These are phyloP conservation scores for Quercus suber DNA, from an alignment of 306 rosid genomes.

Conservation along the genomic window DNA sequence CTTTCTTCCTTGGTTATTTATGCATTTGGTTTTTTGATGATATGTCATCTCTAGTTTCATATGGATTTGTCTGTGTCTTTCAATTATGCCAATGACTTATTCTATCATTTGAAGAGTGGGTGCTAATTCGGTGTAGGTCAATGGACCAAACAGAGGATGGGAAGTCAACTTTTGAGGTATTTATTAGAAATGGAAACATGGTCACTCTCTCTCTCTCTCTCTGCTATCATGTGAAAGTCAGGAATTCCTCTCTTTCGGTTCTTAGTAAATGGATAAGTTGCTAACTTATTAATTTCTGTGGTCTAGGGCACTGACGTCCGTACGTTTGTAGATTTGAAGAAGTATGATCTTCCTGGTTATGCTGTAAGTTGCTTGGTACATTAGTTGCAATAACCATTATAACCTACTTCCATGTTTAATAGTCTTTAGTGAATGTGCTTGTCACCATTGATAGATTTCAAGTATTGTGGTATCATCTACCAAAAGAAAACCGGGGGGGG, in stretches of 20 bases:
- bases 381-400: background rate
- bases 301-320: slow-evolving; percentile 19
- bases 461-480: background rate
- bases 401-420: background rate
- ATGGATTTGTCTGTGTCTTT: slow-evolving; percentile 1
- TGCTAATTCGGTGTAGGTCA: slow-evolving; percentile 41
- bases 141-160: slow-evolving; percentile 33
- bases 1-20: slow-evolving; percentile 1
- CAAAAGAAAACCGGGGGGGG: too few species aligned
- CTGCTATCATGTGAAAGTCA: too few species aligned
- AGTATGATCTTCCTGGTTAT: slow-evolving; percentile 62
- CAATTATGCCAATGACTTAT: slow-evolving; percentile 18
- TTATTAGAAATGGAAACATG: background rate
- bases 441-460: background rate
- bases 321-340: slow-evolving; percentile 38
- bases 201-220: too few species aligned
- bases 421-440: background rate
- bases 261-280: slow-evolving; percentile 4
- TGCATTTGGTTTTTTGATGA: too few species aligned
- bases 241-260: background rate
- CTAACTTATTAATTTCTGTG: slow-evolving; percentile 10
- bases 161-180: slow-evolving; percentile 43
- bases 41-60: background rate
- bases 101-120: background rate
- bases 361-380: slow-evolving; percentile 43